Conservation (phyloP, 768 basidiomycete genomes). For the Lactifluus volemus region DNA sequence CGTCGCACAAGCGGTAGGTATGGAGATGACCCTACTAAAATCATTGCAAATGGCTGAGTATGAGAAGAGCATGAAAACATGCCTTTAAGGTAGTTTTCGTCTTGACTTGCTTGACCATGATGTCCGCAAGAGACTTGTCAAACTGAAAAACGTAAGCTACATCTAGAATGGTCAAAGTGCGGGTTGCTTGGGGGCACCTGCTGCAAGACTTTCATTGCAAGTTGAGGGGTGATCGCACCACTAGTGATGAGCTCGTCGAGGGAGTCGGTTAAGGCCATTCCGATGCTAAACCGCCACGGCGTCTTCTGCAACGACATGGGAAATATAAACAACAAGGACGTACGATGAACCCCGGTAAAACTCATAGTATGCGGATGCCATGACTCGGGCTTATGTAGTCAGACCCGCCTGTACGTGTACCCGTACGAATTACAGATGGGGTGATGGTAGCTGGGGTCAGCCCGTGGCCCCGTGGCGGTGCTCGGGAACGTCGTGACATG, state of each 20-base stretch:
- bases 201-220: constrained; percentile 97
- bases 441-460: background rate
- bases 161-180: background rate
- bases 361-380: constrained; percentile 86
- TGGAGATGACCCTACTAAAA: constrained; percentile 63
- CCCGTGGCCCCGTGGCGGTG: background rate
- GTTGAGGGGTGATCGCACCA: constrained; percentile 92
- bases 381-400: constrained; percentile 23
- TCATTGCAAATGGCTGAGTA: background rate
- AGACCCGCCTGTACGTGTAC: background rate
- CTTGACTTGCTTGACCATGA: constrained; percentile 89
- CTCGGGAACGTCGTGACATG: background rate
- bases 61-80: constrained; percentile 19
- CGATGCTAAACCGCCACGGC: constrained; percentile 52
- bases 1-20: constrained; percentile 89
- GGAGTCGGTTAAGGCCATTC: constrained; percentile 95
- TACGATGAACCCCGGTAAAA: constrained; percentile 90
- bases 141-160: constrained; percentile 45
- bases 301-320: constrained; percentile 8
- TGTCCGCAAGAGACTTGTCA: constrained; percentile 91
- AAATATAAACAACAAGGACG: constrained; percentile 33
- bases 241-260: constrained; percentile 97
- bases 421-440: background rate
- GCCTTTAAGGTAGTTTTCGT: constrained; percentile 92
- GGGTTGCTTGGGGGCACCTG: constrained; percentile 51